Conservation (phyloP, 768 basidiomycete genomes). For the Suillus tomentosus region DNA sequence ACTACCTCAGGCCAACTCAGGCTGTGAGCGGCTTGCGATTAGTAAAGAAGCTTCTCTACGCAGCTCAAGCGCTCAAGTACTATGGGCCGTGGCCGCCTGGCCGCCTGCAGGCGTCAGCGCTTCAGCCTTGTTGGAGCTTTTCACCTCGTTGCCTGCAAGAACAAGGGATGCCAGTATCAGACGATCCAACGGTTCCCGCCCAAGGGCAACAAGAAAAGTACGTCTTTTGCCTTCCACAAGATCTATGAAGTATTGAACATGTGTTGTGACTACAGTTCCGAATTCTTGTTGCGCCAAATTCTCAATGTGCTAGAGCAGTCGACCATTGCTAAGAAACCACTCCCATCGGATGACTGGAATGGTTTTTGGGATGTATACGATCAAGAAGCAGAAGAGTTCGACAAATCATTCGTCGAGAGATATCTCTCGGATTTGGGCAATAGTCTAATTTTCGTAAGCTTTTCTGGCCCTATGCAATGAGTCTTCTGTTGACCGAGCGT, state of each 20-base stretch:
- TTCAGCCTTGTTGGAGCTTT: too few species aligned
- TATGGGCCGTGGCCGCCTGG: too few species aligned
- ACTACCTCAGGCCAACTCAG: too few species aligned
- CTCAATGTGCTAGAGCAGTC: neutral
- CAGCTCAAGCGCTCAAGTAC: too few species aligned
- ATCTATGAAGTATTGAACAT: neutral
- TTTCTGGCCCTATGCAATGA: neutral
- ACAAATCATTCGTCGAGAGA: neutral
- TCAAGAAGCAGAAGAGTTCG: slow-evolving; percentile 1
- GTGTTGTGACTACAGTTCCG: neutral
- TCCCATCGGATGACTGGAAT: neutral
- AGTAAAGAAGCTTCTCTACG: too few species aligned
- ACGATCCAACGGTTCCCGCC: neutral
- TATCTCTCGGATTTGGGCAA: neutral
- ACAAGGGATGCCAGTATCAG: neutral
- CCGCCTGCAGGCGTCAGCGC: too few species aligned
- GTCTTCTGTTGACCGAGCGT: neutral
- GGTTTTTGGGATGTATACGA: neutral
- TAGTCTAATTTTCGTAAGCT: slow-evolving; percentile 1
- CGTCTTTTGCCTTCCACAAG: neutral
- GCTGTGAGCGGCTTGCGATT: too few species aligned
- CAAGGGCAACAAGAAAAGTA: neutral
- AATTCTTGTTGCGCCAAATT: neutral
- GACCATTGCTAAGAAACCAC: neutral
- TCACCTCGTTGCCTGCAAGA: too few species aligned